phyloP scores from a whole-genome alignment of 2,329 filamentous ascomycete species.

The Alternaria arbusti region DNA sequence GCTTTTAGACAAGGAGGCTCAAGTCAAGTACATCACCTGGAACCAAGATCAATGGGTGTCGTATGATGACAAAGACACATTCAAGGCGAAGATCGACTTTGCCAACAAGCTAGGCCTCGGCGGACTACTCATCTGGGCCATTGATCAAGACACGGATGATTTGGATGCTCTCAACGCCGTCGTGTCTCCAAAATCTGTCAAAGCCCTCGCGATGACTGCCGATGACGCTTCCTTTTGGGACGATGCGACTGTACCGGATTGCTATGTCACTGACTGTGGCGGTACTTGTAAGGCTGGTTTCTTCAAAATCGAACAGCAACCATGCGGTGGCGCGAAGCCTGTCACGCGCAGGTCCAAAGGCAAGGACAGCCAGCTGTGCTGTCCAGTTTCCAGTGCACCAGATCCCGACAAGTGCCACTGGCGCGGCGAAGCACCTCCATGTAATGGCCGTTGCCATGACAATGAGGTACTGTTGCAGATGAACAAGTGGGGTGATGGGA shows the following conservation, averaged over 20 bases:
- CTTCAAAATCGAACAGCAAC: slow-evolving; percentile 33
- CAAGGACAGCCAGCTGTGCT: not conserved
- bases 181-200: slow-evolving; percentile 6
- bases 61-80: slow-evolving; percentile 44
- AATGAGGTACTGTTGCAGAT: not conserved
- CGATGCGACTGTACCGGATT: slow-evolving; percentile 21
- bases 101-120: slow-evolving; percentile 25
- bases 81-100: slow-evolving; percentile 58
- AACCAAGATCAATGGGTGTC: slow-evolving; percentile 34
- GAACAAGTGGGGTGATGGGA: slow-evolving; percentile 29
- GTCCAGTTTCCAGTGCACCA: slow-evolving; percentile 20
- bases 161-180: slow-evolving; percentile 6
- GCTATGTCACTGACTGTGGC: slow-evolving; percentile 41
- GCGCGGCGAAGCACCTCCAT: slow-evolving; percentile 37
- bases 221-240: slow-evolving; percentile 17
- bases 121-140: slow-evolving; percentile 3
- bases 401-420: slow-evolving; percentile 40
- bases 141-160: not conserved
- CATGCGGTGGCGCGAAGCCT: slow-evolving; percentile 30
- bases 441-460: slow-evolving; percentile 13
- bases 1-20: slow-evolving; percentile 8
- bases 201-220: slow-evolving; percentile 1
- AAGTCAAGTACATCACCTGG: slow-evolving; percentile 32
- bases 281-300: slow-evolving; percentile 38
- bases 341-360: slow-evolving; percentile 6